A percentile compares a stretch with the other conserved stretches of the same genome.
These are phyloP conservation scores for Zizania latifolia DNA, from an alignment of 176 grass and related monocot species.

Conservation along the genomic window DNA sequence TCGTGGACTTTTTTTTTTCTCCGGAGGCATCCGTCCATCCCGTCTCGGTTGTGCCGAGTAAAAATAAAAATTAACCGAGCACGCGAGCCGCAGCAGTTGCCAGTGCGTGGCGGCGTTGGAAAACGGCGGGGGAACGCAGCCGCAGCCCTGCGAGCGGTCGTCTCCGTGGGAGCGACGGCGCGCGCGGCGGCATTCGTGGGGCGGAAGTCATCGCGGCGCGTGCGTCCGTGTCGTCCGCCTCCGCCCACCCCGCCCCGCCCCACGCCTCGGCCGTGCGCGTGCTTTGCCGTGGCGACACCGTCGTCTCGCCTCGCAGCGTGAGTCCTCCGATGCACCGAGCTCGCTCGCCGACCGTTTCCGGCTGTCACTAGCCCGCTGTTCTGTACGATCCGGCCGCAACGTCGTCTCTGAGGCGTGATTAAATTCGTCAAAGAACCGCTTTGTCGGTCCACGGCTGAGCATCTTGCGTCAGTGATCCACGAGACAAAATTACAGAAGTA, in stretches of 20 bases:
- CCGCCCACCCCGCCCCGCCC: no score
- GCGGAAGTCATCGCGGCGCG: background rate
- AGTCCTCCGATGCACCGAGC: slow-evolving; percentile 30
- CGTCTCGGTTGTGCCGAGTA: slow-evolving; percentile 4
- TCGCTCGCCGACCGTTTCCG: slow-evolving; percentile 22
- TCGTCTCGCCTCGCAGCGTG: background rate
- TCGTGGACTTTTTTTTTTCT: slow-evolving; percentile 37
- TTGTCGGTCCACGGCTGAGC: slow-evolving; percentile 17
- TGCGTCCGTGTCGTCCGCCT: background rate
- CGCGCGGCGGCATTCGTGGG: slow-evolving; percentile 35
- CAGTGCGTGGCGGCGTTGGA: slow-evolving; percentile 14
- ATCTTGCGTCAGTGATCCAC: no score
- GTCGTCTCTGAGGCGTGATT: background rate
- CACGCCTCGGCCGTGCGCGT: background rate
- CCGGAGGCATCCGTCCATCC: background rate
- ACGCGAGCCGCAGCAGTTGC: no score
- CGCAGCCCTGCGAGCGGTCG: slow-evolving; percentile 12
- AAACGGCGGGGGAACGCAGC: background rate
- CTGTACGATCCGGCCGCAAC: background rate
- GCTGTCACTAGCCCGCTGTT: background rate
- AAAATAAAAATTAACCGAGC: slow-evolving; percentile 26
- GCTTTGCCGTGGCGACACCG: slow-evolving; percentile 53
- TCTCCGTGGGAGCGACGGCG: slow-evolving; percentile 39
- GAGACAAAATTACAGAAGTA: background rate
- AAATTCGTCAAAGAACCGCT: background rate